Conservation (phyloP, 1,139 yeast species). For the Sugiyamaella castrensis region DNA sequence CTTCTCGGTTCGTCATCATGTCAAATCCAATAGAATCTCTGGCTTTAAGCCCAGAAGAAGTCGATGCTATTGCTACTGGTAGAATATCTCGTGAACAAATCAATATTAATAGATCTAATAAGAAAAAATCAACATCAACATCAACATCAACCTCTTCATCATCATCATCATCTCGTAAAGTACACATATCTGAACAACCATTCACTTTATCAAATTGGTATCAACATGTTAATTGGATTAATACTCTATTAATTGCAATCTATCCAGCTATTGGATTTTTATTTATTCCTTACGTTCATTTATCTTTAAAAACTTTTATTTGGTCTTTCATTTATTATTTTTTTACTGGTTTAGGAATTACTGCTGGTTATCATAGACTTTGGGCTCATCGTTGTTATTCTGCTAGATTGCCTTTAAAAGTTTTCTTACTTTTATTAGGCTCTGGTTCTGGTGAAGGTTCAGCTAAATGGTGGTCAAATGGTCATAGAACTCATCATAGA, state of each 20-base stretch:
- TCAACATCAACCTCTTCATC: background rate
- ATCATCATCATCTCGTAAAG: conserved; percentile 27
- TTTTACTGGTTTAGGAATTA: conserved; percentile 81
- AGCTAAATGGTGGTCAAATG: conserved; percentile 98
- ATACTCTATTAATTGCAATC: conserved; percentile 68
- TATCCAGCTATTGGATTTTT: conserved; percentile 66
- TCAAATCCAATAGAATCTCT: background rate
- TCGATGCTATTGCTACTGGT: conserved; percentile 89
- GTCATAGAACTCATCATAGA: conserved; percentile 96
- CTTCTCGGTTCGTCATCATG: background rate
- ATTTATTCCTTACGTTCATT: conserved; percentile 53
- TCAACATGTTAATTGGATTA: conserved; percentile 90
- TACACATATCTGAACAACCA: conserved; percentile 88
- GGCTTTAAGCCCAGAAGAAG: conserved; percentile 43
- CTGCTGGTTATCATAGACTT: conserved; percentile 90
- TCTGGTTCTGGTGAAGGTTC: conserved; percentile 97
- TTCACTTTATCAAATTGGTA: conserved; percentile 84
- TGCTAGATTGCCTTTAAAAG: conserved; percentile 66
- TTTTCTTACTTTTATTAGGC: conserved; percentile 79
- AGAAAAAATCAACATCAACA: conserved; percentile 32
- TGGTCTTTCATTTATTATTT: conserved; percentile 63
- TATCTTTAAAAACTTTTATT: conserved; percentile 56
- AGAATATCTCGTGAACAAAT: conserved; percentile 63
- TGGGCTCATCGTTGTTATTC: conserved; percentile 89
- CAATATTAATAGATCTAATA: conserved; percentile 27